A percentile compares a stretch with the other conserved stretches of the same genome.
Conservation (phyloP, 179 eudicot species). For the Heliamphora pulchella region DNA sequence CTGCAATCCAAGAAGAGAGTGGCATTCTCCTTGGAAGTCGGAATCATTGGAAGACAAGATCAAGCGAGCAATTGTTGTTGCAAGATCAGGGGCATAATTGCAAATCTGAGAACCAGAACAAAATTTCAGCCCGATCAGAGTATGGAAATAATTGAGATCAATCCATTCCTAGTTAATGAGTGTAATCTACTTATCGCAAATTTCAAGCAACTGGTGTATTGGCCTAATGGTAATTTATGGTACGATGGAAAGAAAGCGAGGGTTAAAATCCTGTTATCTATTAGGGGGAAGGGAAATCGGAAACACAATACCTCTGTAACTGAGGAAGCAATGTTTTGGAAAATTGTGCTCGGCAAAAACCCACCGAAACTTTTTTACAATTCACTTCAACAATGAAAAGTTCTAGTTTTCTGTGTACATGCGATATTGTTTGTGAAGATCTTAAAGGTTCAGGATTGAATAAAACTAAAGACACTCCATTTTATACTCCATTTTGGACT, state of each 20-base stretch:
- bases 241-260: background rate
- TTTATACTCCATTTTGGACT: no score
- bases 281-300: no score
- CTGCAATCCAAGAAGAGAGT: conserved; percentile 62
- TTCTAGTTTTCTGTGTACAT: background rate
- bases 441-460: background rate
- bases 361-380: background rate
- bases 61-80: conserved; percentile 72
- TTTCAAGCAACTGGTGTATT: background rate
- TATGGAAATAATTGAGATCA: background rate
- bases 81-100: conserved; percentile 86
- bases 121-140: background rate
- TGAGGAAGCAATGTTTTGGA: background rate
- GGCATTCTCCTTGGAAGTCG: conserved; percentile 64
- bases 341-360: background rate
- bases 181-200: background rate
- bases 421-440: background rate
- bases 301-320: background rate
- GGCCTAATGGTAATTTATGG: background rate
- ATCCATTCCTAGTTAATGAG: background rate
- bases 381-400: background rate
- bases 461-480: no score
- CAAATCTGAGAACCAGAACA: conserved; percentile 43
- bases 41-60: conserved; percentile 61
- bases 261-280: background rate